These are phyloP conservation scores for Aspergillus kassunensis DNA, from an alignment of 495 filamentous ascomycete species.

Conservation along the genomic window DNA sequence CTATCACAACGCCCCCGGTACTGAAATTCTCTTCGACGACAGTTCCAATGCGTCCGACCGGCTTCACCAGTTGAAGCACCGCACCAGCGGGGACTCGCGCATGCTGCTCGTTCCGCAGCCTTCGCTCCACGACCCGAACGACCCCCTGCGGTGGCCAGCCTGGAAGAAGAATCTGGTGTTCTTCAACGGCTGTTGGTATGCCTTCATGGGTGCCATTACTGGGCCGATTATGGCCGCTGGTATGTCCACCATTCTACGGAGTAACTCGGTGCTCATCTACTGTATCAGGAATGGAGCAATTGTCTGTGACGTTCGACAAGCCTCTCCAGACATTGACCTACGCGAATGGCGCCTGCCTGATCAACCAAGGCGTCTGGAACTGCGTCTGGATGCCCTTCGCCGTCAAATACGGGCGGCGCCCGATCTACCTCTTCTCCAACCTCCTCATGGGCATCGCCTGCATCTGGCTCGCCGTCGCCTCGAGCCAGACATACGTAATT, in stretches of 20 bases:
- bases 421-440: conserved; percentile 37
- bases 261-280: not conserved
- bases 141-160: not conserved
- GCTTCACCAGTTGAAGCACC: conserved; percentile 1
- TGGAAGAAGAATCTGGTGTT: not conserved
- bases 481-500: conserved; percentile 30
- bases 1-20: not conserved
- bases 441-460: conserved; percentile 32
- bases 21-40: conserved; percentile 3
- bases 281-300: conserved; percentile 1
- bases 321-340: conserved; percentile 2
- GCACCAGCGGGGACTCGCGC: not conserved
- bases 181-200: conserved; percentile 5
- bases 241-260: not conserved
- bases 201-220: conserved; percentile 4
- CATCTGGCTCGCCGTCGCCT: conserved; percentile 43
- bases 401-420: conserved; percentile 51
- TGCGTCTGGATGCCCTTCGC: conserved; percentile 52
- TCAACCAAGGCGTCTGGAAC: conserved; percentile 21
- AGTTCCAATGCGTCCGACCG: conserved; percentile 1
- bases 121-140: conserved; percentile 1
- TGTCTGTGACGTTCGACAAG: not conserved
- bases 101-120: conserved; percentile 2
- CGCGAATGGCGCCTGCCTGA: conserved; percentile 1
- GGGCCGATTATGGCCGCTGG: conserved; percentile 2